phyloP scores from a whole-genome alignment of 2,329 filamentous ascomycete genomes.

The Botrytis cinerea region DNA sequence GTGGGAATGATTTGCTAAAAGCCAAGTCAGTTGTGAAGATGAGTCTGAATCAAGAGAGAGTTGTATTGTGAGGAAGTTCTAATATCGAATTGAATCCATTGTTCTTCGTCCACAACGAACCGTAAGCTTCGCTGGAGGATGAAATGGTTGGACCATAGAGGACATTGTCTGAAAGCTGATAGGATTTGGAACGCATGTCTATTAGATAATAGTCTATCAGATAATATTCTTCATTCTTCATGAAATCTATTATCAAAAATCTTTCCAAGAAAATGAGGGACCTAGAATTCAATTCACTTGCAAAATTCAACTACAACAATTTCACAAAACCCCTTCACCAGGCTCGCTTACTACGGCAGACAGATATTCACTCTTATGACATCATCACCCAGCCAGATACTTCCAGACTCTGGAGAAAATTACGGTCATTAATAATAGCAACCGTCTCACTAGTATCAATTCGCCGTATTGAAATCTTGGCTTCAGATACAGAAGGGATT shows the following conservation, averaged over 20 bases:
- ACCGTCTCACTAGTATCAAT: no score
- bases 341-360: background rate
- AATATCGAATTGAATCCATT: accelerated
- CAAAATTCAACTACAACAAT: accelerated
- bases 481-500: background rate
- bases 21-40: accelerated
- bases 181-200: background rate
- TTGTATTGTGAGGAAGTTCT: accelerated
- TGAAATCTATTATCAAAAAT: no score
- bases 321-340: background rate
- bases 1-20: accelerated
- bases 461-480: background rate
- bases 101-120: background rate
- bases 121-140: background rate
- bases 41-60: background rate
- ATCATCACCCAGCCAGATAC: background rate
- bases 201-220: background rate
- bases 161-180: background rate
- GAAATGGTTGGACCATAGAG: background rate
- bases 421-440: background rate
- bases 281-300: background rate
- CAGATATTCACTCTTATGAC: background rate
- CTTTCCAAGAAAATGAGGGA: no score
- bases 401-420: background rate
- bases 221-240: background rate